A percentile compares a stretch with the other conserved stretches of the same genome.
Evolutionary conservation across 1,284 basidiomycete species (phyloP).

Genomic region (Trichosporon coremiiforme): DNA sequence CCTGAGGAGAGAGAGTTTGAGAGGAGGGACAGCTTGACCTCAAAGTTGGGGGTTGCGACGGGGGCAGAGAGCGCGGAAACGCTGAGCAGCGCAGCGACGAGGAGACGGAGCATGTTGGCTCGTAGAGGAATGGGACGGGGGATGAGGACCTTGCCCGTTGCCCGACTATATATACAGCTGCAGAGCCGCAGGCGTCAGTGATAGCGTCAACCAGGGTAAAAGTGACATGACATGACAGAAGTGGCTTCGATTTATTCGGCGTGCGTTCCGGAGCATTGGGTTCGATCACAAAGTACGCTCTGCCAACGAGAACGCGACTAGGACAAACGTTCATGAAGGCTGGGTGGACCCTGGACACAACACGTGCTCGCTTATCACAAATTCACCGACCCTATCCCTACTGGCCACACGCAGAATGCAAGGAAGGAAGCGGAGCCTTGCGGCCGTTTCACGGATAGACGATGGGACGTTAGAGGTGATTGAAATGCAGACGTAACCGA

Average conservation of each 20-base stretch:
- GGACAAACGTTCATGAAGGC: background rate
- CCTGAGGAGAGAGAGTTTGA: slow-evolving; percentile 6
- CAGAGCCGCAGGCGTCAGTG: too few relatives aligned
- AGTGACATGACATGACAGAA: slow-evolving; percentile 1
- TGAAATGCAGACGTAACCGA: too few relatives aligned
- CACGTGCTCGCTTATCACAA: slow-evolving; percentile 5
- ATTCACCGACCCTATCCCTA: background rate
- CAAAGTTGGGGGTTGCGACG: slow-evolving; percentile 16
- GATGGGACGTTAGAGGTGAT: too few relatives aligned
- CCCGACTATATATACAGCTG: too few relatives aligned
- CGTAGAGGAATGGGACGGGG: background rate
- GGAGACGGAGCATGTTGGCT: background rate
- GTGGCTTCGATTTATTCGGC: background rate
- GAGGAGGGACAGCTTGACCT: slow-evolving; percentile 25
- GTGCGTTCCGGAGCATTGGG: background rate
- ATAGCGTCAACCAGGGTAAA: too few relatives aligned
- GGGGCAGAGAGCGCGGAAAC: background rate
- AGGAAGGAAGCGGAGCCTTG: too few relatives aligned
- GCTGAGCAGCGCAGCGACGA: slow-evolving; percentile 7
- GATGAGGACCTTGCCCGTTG: too few relatives aligned
- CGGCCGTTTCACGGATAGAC: too few relatives aligned
- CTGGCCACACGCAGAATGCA: too few relatives aligned
- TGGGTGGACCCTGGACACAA: background rate
- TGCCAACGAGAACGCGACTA: background rate
- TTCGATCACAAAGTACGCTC: background rate